These are phyloP conservation scores for Paramecium sonneborni DNA, from an alignment of 73 alveolate genomes.

Conservation along the genomic window DNA sequence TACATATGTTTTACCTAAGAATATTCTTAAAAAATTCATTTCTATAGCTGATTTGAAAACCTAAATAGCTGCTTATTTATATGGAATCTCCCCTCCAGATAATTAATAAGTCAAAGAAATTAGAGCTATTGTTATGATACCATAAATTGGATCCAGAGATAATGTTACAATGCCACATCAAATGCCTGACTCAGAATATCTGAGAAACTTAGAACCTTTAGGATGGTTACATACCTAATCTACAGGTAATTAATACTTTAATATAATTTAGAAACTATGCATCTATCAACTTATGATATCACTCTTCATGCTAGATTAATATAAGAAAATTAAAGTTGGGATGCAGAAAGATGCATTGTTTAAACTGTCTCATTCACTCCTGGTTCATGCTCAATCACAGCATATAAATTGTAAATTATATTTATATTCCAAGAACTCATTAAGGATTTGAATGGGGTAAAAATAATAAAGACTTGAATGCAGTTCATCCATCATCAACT, in stretches of 20 bases:
- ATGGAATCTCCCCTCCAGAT: slow-evolving; percentile 98
- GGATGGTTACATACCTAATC: slow-evolving; percentile 99
- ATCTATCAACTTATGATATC: slow-evolving; percentile 93
- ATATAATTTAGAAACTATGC: slow-evolving; percentile 73
- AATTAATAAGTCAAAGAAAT: slow-evolving; percentile 91
- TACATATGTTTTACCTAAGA: slow-evolving; percentile 99
- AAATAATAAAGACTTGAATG: slow-evolving; percentile 75
- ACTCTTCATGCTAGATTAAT: slow-evolving; percentile 90
- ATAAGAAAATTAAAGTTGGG: slow-evolving; percentile 92
- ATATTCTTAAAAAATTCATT: slow-evolving; percentile 97
- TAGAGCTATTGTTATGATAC: slow-evolving; percentile 93
- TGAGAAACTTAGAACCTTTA: slow-evolving; percentile 98
- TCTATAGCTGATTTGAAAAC: slow-evolving; percentile 97
- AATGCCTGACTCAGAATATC: slow-evolving; percentile 97
- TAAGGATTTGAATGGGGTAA: slow-evolving; percentile 98
- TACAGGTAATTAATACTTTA: slow-evolving; percentile 27
- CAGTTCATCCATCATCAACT: slow-evolving; percentile 61
- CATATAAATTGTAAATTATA: slow-evolving; percentile 91
- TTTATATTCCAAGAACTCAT: slow-evolving; percentile 75
- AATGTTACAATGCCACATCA: slow-evolving; percentile 91
- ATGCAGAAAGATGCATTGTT: slow-evolving; percentile 92
- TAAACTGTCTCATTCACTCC: slow-evolving; percentile 97
- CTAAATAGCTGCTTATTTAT: slow-evolving; percentile 97
- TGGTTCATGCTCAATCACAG: slow-evolving; percentile 98
- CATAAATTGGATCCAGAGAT: slow-evolving; percentile 93